A percentile compares a stretch with the other conserved stretches of the same genome.
Conservation (phyloP, 768 basidiomycete species). For the Pulveroboletus sp. region DNA sequence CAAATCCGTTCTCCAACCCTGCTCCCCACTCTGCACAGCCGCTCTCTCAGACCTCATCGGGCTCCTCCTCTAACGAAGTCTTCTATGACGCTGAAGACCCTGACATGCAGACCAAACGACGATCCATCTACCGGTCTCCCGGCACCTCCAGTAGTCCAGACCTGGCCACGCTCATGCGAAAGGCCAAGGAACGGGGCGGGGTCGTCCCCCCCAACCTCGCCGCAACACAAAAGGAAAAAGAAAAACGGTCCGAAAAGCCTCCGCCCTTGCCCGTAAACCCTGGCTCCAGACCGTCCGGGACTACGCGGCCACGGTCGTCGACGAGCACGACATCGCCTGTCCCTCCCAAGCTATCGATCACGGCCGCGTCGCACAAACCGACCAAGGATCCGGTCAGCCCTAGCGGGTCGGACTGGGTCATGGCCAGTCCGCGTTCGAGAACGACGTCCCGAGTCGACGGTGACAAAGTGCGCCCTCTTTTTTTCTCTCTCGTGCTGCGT, state of each 20-base stretch:
- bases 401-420: conserved; percentile 43
- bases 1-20: conserved; percentile 55
- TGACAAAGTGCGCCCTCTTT: conserved; percentile 43
- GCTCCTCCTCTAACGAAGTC: conserved; percentile 54
- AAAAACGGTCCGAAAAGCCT: conserved; percentile 37
- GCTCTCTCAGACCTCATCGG: conserved; percentile 42
- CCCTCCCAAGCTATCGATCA: conserved; percentile 37
- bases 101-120: conserved; percentile 69
- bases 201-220: conserved; percentile 35
- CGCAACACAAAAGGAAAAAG: conserved; percentile 25
- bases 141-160: conserved; percentile 93
- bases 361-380: conserved; percentile 23
- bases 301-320: conserved; percentile 41
- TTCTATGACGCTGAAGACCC: conserved; percentile 63
- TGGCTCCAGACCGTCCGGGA: conserved; percentile 25
- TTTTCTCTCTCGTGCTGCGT: neutral
- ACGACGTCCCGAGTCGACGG: conserved; percentile 41
- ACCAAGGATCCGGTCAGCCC: conserved; percentile 33
- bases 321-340: conserved; percentile 33
- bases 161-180: conserved; percentile 79
- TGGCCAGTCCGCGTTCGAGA: conserved; percentile 42
- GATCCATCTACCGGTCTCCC: conserved; percentile 82
- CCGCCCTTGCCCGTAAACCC: conserved; percentile 41
- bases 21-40: conserved; percentile 32
- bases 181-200: conserved; percentile 69